phyloP scores from a whole-genome alignment of 768 basidiomycete species.

The Termitomyces sp. region DNA sequence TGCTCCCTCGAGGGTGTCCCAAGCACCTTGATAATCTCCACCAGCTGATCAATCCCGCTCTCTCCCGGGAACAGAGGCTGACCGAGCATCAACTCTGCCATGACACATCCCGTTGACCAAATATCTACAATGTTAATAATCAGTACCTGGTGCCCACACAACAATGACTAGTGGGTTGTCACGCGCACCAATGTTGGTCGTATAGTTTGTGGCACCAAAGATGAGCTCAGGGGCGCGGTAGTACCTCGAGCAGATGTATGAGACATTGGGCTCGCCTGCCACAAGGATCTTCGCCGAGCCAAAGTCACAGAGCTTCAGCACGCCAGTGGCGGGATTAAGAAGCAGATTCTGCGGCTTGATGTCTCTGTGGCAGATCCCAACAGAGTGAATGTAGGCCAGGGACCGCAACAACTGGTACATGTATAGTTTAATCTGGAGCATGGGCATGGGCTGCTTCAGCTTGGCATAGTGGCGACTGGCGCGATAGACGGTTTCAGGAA shows the following conservation, averaged over 20 bases:
- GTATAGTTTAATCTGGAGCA: conserved; percentile 99
- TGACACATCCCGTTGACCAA: conserved; percentile 99
- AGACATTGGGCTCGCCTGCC: conserved; percentile 97
- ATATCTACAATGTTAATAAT: conserved; percentile 55
- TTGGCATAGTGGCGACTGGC: conserved; percentile 98
- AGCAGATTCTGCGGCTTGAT: conserved; percentile 99
- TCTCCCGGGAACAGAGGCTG: conserved; percentile 99
- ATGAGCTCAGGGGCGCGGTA: conserved; percentile 99
- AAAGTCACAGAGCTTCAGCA: conserved; percentile 98
- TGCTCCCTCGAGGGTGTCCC: conserved; percentile 98
- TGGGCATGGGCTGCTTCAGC: conserved; percentile 99
- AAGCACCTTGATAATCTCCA: conserved; percentile 99
- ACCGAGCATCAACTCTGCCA: conserved; percentile 99
- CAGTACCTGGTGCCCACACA: background rate
- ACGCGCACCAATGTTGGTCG: conserved; percentile 89
- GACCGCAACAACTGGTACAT: conserved; percentile 99
- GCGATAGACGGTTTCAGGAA: conserved; percentile 98
- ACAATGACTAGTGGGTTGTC: background rate
- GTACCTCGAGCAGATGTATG: conserved; percentile 99
- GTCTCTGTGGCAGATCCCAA: conserved; percentile 99
- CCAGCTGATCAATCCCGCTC: conserved; percentile 97
- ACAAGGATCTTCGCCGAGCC: conserved; percentile 98
- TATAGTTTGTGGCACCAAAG: conserved; percentile 99
- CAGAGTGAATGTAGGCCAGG: conserved; percentile 97
- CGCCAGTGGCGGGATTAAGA: conserved; percentile 93